Evolutionary conservation across 306 rosid species (phyloP).

Genomic region (Medicago lupulina): DNA sequence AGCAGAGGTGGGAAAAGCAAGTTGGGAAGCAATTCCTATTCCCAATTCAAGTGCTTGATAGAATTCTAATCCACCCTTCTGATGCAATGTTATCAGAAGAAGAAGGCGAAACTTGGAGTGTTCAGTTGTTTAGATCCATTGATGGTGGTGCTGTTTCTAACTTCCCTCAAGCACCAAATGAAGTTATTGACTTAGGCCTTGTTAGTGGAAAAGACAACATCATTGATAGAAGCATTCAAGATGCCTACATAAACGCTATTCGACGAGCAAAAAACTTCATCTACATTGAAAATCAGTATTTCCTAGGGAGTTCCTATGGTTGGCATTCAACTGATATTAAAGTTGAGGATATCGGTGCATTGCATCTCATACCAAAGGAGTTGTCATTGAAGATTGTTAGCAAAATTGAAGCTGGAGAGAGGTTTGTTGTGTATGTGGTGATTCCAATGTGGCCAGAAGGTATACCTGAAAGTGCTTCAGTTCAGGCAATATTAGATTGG

Average conservation of each 20-base stretch:
- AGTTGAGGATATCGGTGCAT: slow-evolving; percentile 66
- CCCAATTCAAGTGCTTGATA: slow-evolving; percentile 44
- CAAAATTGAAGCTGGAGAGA: slow-evolving; percentile 71
- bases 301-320: slow-evolving; percentile 83
- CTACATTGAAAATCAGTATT: slow-evolving; percentile 89
- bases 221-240: slow-evolving; percentile 77
- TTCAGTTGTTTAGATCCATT: slow-evolving; percentile 83
- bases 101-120: slow-evolving; percentile 66
- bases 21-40: slow-evolving; percentile 47
- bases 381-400: slow-evolving; percentile 75
- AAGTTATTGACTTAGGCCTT: slow-evolving; percentile 58
- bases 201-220: slow-evolving; percentile 70
- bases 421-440: slow-evolving; percentile 73
- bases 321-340: slow-evolving; percentile 59
- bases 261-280: slow-evolving; percentile 72
- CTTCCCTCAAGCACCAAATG: slow-evolving; percentile 54
- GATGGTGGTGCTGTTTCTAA: slow-evolving; percentile 72
- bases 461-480: slow-evolving; percentile 73
- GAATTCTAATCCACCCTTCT: slow-evolving; percentile 49
- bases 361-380: slow-evolving; percentile 87
- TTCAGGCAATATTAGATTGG: slow-evolving; percentile 88
- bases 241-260: slow-evolving; percentile 80
- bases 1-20: slow-evolving; percentile 82
- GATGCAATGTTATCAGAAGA: slow-evolving; percentile 27
- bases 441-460: slow-evolving; percentile 97